Base-by-base conservation (phyloP, 116 monocot species). In the Posidonia oceanica region DNA sequence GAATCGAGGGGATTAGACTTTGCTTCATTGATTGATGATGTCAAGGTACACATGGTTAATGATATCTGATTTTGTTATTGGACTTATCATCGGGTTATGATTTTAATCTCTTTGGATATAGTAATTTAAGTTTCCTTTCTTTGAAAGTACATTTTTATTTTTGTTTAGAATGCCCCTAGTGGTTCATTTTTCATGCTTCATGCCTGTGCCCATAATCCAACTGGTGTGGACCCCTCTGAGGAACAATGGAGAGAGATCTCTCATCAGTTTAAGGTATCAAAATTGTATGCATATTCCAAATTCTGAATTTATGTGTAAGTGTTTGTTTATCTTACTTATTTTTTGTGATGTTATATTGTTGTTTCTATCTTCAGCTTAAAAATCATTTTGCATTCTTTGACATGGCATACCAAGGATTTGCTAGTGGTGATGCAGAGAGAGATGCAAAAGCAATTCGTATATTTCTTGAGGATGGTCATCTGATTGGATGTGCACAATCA, bases 341-440 rank as follows among this genome's bases (percentile, higher is more conserved):
- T 55, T 14, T 72, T 44, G 11, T 48, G 48, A 48, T 10, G 8
- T 48, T 48, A 48, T 12, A 7, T 39, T 65, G 37, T 61, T 65
- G 37, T 61, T 61, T 70, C 18, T 53, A 2, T 68, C 18, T 51
- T 29, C 67, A 97, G 97, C 80, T 85, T 70, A 97, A 97, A 82
- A 89, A 92, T 67, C 97, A 97, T 81, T 97, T 97, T 80, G 82
- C 97, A 72, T 92, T 97, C 79, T 97, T 97, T 87, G 97, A 97
- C 82, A 97, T 97, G 97, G 97, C 97, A 79, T 97, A 92, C 74
- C 97, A 97, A 97, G 97, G 97, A 53, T 97, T 97, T 82, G 97
- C 97, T 48, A 92, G 89, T 79, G 97, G 97, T 52, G 84, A 97
- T 72, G 85, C 97, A 59, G 92, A 97, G 67, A 87, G 74, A 80